Evolutionary conservation across 169 alveolate genomes (phyloP).

Genomic region (Eimeria praecox): DNA sequence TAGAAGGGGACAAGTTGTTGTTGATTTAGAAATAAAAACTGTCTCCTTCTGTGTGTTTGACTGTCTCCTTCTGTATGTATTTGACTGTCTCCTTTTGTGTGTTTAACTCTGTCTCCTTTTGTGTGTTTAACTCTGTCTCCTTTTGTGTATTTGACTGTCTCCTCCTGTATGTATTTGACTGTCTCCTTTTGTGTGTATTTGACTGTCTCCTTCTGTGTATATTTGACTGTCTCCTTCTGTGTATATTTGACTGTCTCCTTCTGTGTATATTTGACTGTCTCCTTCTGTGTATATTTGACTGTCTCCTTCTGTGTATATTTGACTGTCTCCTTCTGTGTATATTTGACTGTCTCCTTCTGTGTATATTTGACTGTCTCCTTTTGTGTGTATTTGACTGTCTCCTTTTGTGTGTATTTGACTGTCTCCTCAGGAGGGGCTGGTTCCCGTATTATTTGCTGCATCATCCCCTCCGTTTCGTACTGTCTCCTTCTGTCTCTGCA

Average conservation of each 20-base stretch:
- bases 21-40: no score
- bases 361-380: not conserved
- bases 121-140: not conserved
- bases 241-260: not conserved
- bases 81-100: no score
- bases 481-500: not conserved
- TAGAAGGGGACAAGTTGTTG: no score
- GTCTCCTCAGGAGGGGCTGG: conserved; percentile 62
- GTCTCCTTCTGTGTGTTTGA: no score
- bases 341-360: no score
- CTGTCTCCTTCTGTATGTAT: no score
- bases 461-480: conserved; percentile 25
- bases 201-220: not conserved
- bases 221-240: conserved; percentile 16
- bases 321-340: no score
- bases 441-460: conserved; percentile 62
- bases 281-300: no score
- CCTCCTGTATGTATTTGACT: no score
- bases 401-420: not conserved
- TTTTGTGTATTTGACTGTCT: no score
- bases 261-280: conserved; percentile 4
- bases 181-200: not conserved
- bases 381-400: not conserved
- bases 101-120: not conserved
- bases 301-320: no score